Evolutionary conservation across 192 early-diverging fungal genomes (phyloP), one percentile per base, ranked within the genome.

Genomic region (Podila verticillata): DNA sequence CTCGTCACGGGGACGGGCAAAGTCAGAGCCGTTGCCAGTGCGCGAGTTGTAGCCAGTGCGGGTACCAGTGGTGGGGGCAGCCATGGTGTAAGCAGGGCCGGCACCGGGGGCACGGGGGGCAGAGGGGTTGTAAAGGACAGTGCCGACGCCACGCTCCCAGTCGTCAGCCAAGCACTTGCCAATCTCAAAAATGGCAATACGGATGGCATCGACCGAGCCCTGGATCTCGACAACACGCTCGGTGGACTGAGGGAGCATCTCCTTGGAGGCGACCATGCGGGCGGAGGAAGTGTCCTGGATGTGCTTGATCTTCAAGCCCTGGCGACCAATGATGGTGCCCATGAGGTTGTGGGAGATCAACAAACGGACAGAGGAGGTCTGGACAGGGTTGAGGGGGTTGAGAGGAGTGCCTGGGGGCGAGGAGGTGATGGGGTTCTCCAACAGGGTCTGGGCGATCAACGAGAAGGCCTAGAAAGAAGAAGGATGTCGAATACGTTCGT

Each of bases 311-410:
- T 95, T 96, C 74, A 88, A 79, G 56, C 97, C 97, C 81, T 91
- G 91, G 69, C 96, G 95, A 62, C 98, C 98, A 83, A 99, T 98
- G 74, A 99, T 89, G 61, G 92, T 93, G 44, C 94, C 94, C 92
- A 99, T 96, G 49, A 94, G 87, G 70, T 91, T 89, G 83, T 96
- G 92, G 22, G 97, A 95, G 68, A 99, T 94, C 70, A 99, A 89
- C 34, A 99, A 74, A 24, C 96, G 93, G 70, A 99, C 85, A 34
- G 77, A 72, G 7, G 92, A 89, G 30, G 92, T 89, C 59, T 83
- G 83, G 57, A 68, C 84, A 61, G 73, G 82, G 68, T 63, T 84
- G 32, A 80, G 57, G 32, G 83, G 57, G 61, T 82, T 83, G 48
- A 74, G 83, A 65, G 87, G 83, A 61, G 88, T 88, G 64, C 86